These are phyloP conservation scores for Cucumis melo DNA, from an alignment of 306 rosid genomes.

Conservation along the genomic window DNA sequence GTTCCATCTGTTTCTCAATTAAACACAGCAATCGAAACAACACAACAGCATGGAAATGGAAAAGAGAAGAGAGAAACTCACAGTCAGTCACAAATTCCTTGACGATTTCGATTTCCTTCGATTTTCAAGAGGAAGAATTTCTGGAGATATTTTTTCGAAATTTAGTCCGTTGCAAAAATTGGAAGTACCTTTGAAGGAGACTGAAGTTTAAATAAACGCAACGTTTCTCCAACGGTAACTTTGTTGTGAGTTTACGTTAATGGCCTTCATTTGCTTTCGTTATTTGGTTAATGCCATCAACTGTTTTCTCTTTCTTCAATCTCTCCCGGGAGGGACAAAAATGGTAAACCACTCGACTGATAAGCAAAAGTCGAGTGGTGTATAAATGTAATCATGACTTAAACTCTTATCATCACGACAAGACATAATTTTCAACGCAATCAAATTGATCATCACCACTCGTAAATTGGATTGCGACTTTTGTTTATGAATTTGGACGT, in stretches of 20 bases:
- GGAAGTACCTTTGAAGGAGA: not conserved
- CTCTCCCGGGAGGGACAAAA: too few species aligned
- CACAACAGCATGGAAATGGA: not conserved
- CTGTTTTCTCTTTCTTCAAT: too few species aligned
- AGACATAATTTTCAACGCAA: too few species aligned
- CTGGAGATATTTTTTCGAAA: not conserved
- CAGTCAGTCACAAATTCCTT: not conserved
- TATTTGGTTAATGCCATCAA: not conserved
- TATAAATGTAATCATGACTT: too few species aligned
- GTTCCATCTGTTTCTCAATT: not conserved
- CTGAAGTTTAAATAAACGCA: not conserved
- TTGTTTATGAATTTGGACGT: too few species aligned
- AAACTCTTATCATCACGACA: too few species aligned
- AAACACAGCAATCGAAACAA: not conserved
- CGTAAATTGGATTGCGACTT: too few species aligned
- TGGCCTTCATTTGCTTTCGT: not conserved
- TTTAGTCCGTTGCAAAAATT: not conserved
- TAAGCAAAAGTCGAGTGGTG: too few species aligned
- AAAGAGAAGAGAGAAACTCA: not conserved
- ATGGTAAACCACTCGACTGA: too few species aligned
- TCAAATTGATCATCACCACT: too few species aligned
- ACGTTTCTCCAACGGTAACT: conserved; percentile 1
- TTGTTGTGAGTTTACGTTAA: not conserved
- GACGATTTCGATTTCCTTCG: not conserved
- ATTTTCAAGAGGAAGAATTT: not conserved